phyloP scores from a whole-genome alignment of 202 grass and related monocot species.

The Saccharum hybrid region DNA sequence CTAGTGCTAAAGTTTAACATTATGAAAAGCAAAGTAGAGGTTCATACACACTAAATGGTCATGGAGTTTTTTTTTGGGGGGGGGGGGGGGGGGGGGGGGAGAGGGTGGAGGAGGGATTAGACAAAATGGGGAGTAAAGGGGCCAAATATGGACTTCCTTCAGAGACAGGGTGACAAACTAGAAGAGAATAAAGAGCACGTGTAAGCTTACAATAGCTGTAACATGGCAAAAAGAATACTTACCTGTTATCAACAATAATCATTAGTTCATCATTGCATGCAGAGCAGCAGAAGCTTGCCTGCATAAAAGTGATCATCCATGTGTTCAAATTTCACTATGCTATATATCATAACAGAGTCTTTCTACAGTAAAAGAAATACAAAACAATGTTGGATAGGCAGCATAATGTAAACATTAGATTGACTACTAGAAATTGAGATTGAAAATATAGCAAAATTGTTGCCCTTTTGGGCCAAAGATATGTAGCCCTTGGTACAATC shows the following conservation, averaged over 20 bases:
- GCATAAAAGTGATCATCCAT: not conserved
- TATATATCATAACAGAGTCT: not conserved
- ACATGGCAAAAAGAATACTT: not conserved
- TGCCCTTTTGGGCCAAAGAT: not conserved
- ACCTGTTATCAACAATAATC: constrained; percentile 23
- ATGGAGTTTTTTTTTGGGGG: no score
- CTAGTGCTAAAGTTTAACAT: not conserved
- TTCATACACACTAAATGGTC: not conserved
- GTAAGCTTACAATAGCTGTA: no score
- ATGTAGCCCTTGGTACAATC: not conserved
- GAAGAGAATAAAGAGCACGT: constrained; percentile 13
- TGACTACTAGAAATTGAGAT: not conserved
- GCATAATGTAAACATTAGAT: not conserved
- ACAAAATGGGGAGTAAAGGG: no score
- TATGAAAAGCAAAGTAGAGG: not conserved
- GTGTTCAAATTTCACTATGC: not conserved
- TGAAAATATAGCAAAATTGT: not conserved
- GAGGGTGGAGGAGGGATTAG: no score
- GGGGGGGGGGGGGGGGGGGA: no score
- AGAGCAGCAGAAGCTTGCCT: constrained; percentile 12
- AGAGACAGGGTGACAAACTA: not conserved
- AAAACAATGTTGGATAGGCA: not conserved
- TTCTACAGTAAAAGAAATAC: not conserved
- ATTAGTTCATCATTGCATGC: not conserved
- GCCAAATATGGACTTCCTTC: no score